Percentiles rank a stretch among this genome's conserved stretches.
These are phyloP conservation scores for Dictyostelium purpureum DNA, from an alignment of 78 protist genomes.

Conservation along the genomic window DNA sequence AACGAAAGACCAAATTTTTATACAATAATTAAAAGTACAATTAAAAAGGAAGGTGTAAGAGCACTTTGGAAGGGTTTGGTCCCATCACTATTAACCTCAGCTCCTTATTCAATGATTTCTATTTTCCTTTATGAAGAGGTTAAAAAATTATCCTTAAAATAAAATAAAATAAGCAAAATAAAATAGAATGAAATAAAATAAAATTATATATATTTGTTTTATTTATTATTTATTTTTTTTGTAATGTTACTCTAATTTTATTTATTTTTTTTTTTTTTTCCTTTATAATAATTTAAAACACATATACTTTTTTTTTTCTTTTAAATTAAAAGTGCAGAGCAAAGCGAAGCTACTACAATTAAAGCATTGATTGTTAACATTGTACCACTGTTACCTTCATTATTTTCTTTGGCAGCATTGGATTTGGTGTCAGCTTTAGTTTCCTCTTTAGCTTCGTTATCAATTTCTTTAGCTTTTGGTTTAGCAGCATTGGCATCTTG, in stretches of 20 bases:
- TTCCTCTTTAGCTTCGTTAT: neutral
- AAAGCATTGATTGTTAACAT: neutral
- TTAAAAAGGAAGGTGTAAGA: constrained; percentile 51
- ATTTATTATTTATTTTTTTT: neutral
- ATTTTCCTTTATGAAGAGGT: constrained; percentile 66
- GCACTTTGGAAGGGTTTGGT: constrained; percentile 79
- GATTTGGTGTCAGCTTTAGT: neutral
- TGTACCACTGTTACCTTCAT: neutral
- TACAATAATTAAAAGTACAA: constrained; percentile 9
- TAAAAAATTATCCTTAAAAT: constrained; percentile 59
- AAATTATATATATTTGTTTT: neutral
- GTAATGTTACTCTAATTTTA: neutral
- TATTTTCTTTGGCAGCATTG: neutral
- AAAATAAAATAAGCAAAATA: neutral
- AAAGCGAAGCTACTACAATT: neutral
- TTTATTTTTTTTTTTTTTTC: neutral
- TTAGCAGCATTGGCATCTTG: neutral
- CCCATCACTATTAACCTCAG: constrained; percentile 39
- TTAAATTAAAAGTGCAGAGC: neutral
- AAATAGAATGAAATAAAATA: neutral
- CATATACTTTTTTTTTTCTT: neutral
- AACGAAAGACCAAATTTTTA: constrained; percentile 18
- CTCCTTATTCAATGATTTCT: constrained; percentile 70
- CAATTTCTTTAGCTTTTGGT: neutral
- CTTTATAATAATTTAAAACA: neutral